These are phyloP conservation scores for Nakaseomyces sp. DNA, from an alignment of 1,139 yeast genomes.

Conservation along the genomic window DNA sequence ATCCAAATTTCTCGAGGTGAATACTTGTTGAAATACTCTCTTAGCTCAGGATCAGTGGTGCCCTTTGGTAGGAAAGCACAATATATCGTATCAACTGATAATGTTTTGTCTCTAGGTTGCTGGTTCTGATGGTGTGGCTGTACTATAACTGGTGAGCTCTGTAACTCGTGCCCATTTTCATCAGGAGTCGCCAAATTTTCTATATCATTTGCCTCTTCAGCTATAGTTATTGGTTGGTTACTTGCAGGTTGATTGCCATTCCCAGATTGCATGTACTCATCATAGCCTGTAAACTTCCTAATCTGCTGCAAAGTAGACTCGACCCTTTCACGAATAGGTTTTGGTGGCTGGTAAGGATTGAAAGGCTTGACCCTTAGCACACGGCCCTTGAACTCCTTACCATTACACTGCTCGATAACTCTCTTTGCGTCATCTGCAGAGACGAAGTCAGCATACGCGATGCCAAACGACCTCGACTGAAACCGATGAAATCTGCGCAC, in stretches of 20 bases:
- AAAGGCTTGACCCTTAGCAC: conserved; percentile 35
- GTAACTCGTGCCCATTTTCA: conserved; percentile 7
- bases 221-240: neutral
- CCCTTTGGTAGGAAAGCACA: conserved; percentile 40
- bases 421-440: conserved; percentile 40
- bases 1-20: conserved; percentile 42
- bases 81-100: conserved; percentile 45
- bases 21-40: conserved; percentile 39
- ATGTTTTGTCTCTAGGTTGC: conserved; percentile 20
- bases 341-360: conserved; percentile 35
- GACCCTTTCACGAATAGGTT: conserved; percentile 9
- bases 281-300: conserved; percentile 9
- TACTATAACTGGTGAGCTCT: conserved; percentile 4
- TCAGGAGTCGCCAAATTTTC: neutral
- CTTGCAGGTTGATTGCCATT: neutral
- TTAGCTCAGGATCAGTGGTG: conserved; percentile 37
- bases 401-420: conserved; percentile 39
- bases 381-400: conserved; percentile 36
- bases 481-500: conserved; percentile 38
- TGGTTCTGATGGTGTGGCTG: neutral
- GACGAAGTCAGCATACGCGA: conserved; percentile 58
- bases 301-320: conserved; percentile 4
- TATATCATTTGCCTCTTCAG: neutral
- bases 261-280: conserved; percentile 2
- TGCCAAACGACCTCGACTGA: conserved; percentile 47